A percentile compares a stretch with the other conserved stretches of the same genome.
phyloP scores from a whole-genome alignment of 306 rosid genomes.

The Crotalaria pallida region DNA sequence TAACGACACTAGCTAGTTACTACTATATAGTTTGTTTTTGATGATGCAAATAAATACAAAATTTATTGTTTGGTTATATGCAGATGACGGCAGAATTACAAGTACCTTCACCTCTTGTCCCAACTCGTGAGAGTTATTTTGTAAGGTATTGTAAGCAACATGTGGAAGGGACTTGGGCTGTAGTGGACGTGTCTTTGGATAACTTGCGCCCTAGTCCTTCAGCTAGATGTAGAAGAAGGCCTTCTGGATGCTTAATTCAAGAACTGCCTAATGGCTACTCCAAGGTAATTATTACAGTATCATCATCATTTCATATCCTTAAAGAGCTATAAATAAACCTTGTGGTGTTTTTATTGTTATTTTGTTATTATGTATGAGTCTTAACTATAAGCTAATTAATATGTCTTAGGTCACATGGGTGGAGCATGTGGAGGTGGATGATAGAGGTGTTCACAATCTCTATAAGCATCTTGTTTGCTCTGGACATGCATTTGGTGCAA shows the following conservation, averaged over 20 bases:
- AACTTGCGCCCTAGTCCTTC: slow-evolving; percentile 62
- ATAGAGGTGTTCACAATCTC: slow-evolving; percentile 82
- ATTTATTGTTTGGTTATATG: background rate
- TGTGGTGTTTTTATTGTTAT: background rate
- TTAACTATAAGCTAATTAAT: background rate
- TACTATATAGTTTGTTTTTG: background rate
- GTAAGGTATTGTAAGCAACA: slow-evolving; percentile 93
- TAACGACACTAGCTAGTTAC: too few species aligned
- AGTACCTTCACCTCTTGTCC: slow-evolving; percentile 92
- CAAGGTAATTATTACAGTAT: slow-evolving; percentile 37
- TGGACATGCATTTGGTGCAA: slow-evolving; percentile 93
- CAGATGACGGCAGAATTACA: slow-evolving; percentile 97
- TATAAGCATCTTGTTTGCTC: slow-evolving; percentile 82
- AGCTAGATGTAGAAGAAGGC: slow-evolving; percentile 69
- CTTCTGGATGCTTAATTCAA: slow-evolving; percentile 94
- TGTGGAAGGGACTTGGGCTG: slow-evolving; percentile 86
- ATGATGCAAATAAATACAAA: background rate
- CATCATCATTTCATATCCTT: background rate
- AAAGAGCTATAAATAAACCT: background rate
- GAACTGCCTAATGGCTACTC: slow-evolving; percentile 98
- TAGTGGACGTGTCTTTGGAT: slow-evolving; percentile 90
- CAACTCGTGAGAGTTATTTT: slow-evolving; percentile 84
- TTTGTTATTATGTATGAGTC: background rate
- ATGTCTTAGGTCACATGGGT: slow-evolving; percentile 75
- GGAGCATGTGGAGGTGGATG: slow-evolving; percentile 91